Percentiles rank a stretch among this genome's conserved stretches.
Evolutionary conservation across 129 eudicot genomes (phyloP).

Genomic region (Tagetes patula): DNA sequence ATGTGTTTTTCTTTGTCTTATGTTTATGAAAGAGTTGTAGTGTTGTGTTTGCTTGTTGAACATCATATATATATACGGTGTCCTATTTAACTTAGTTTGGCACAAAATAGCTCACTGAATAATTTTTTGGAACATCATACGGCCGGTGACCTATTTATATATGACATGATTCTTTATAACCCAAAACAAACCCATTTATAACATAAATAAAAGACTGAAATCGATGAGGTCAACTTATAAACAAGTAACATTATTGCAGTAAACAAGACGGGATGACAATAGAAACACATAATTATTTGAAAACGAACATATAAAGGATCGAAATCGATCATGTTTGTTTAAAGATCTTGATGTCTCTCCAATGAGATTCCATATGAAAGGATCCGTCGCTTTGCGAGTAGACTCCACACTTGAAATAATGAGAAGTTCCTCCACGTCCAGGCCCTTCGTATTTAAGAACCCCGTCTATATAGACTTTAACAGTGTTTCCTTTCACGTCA

Average conservation of each 20-base stretch:
- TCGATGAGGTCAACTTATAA: not conserved
- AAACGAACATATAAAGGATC: not conserved
- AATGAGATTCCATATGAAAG: conserved; percentile 33
- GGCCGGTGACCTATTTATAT: too few relatives aligned
- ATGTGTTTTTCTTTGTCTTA: too few relatives aligned
- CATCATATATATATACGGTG: not conserved
- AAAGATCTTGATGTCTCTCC: conserved; percentile 26
- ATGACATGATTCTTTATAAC: too few relatives aligned
- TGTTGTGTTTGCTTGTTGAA: too few relatives aligned
- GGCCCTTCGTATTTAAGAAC: conserved; percentile 10
- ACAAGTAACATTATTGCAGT: not conserved
- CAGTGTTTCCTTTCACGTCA: conserved; percentile 20
- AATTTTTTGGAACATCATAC: too few relatives aligned
- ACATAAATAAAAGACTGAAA: not conserved
- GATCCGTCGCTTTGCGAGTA: conserved; percentile 22
- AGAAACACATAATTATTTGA: not conserved
- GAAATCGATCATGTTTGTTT: not conserved
- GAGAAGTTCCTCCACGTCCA: conserved; percentile 21
- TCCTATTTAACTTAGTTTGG: not conserved
- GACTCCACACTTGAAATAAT: conserved; percentile 38
- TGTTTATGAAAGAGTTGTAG: too few relatives aligned
- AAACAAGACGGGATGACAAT: not conserved
- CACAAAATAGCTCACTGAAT: too few relatives aligned
- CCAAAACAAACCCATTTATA: not conserved
- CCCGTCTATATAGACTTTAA: conserved; percentile 30